Conservation (phyloP, 2,329 filamentous ascomycete genomes). For the Calonectria leucothoes region DNA sequence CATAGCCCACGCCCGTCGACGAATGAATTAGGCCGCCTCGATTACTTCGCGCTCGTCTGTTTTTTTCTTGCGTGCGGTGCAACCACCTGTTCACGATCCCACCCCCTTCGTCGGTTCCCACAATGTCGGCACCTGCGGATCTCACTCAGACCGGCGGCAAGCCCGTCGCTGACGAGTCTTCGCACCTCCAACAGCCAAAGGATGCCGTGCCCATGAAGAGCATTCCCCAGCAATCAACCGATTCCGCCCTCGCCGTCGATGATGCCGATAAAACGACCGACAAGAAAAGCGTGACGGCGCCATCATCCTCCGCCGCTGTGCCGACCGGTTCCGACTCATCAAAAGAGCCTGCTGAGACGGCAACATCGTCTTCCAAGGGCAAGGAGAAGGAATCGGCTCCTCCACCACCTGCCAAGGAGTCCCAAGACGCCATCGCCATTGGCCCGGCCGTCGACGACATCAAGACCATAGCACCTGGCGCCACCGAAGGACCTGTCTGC, state of each 20-base stretch:
- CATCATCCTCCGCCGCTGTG: constrained; percentile 28
- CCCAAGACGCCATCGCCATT: constrained; percentile 55
- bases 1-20: constrained; percentile 10
- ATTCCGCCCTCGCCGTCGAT: constrained; percentile 29
- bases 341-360: constrained; percentile 31
- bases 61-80: constrained; percentile 41
- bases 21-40: constrained; percentile 36
- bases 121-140: constrained; percentile 48
- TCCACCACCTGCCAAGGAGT: constrained; percentile 45
- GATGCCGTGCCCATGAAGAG: constrained; percentile 53
- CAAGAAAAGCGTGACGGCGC: constrained; percentile 27
- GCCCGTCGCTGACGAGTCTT: constrained; percentile 40
- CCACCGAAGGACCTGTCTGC: constrained; percentile 60
- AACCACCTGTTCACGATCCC: constrained; percentile 36
- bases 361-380: constrained; percentile 44
- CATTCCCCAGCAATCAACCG: constrained; percentile 41
- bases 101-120: constrained; percentile 31
- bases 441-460: constrained; percentile 58
- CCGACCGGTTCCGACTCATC: constrained; percentile 32
- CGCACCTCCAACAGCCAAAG: constrained; percentile 47
- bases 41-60: constrained; percentile 21
- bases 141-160: constrained; percentile 48
- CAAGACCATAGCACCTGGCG: constrained; percentile 45
- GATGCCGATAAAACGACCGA: constrained; percentile 30
- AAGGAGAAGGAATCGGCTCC: constrained; percentile 48